Base-by-base conservation (phyloP, 1,284 basidiomycete species). In the Sphagnurus paluster region DNA sequence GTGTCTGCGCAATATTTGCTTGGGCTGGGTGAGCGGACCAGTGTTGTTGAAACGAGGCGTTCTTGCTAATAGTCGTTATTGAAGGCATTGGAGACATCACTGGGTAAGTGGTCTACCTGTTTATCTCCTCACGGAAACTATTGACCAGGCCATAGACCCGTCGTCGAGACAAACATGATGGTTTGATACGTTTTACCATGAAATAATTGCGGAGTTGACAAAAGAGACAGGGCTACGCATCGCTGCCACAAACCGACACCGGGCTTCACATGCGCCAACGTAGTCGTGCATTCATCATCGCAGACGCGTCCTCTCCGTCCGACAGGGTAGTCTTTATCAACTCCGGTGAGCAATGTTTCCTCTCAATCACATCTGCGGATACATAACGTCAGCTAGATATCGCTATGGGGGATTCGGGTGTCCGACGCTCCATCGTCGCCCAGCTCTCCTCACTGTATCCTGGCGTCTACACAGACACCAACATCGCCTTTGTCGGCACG, bases 181-280 rank as follows among this genome's bases (percentile, higher is more conserved):
- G 84, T 80, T 55, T 29, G 21, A 8, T 21, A 41, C 39, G 7
- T 26, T 21, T 25, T n/a, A 41, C 7, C 46, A 29, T 11, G 33
- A 2, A n/a, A 16, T 7, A 24, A 17, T n/a, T 5, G 9, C 21
- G 34, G 17, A 5, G 37, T 45, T 46, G 19, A 50, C 13, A 9
- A 28, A 25, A 43, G 21, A 39, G 42, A 16, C 36, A 88, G 86
- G 89, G 89, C 5, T 92, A 91, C 60, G 88, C 87, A 1, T 75
- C 68, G 11, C 61, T 84, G 8, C 62, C 72, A 0, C 90, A 92
- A 60, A 84, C 79, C 2, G 85, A 85, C 60, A 87, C 84, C 0
- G 89, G 90, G 3, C 68, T 92, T 43, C 87, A 91, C 62, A 87
- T 91, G 82, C 77, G 89, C 8, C 80, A 89, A 60, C 78, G 85